Base-by-base conservation (phyloP, 352 stramenopile genomes). In the Pythium insidiosum region DNA sequence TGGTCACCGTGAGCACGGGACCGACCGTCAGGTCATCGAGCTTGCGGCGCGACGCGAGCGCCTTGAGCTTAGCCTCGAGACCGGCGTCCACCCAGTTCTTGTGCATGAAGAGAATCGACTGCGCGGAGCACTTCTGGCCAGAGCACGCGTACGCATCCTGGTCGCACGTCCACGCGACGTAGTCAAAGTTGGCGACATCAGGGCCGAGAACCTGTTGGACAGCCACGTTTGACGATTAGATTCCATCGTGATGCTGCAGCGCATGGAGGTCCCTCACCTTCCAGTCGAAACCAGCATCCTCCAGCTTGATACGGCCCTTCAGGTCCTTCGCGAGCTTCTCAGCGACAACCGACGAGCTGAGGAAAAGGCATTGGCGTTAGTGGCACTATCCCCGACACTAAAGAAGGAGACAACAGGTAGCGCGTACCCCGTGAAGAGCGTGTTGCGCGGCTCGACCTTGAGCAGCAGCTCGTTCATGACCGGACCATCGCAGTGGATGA, bases 211-310 rank as follows among this genome's bases (percentile, higher is more conserved):
- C 75, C n/a, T n/a, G n/a, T n/a, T n/a, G n/a, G n/a, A n/a, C n/a
- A n/a, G n/a, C n/a, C n/a, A n/a, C 61, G n/a, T n/a, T 56, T 9
- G 15, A 53, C 15, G 18, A 5, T 26, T 33, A 34, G 13, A 26
- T 23, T 20, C 18, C 20, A 42, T 13, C 20, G 7, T 25, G 28
- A 50, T n/a, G n/a, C n/a, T n/a, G n/a, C n/a, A n/a, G n/a, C n/a
- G n/a, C n/a, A n/a, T n/a, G n/a, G n/a, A n/a, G n/a, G n/a, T n/a
- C n/a, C n/a, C n/a, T n/a, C n/a, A n/a, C n/a, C 38, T 99, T 99
- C 96, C 96, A 99, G 74, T 99, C 96, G 60, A 98, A 99, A 16
- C 96, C 96, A 36, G 96, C 95, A 66, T 99, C 96, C 63, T 99
- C 96, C 19, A 98, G 75, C 72, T 96, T 97, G 41, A 97, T 93